These are phyloP conservation scores for Nakaseomyces bracarensis DNA, from an alignment of 1,139 yeast genomes.

Conservation along the genomic window DNA sequence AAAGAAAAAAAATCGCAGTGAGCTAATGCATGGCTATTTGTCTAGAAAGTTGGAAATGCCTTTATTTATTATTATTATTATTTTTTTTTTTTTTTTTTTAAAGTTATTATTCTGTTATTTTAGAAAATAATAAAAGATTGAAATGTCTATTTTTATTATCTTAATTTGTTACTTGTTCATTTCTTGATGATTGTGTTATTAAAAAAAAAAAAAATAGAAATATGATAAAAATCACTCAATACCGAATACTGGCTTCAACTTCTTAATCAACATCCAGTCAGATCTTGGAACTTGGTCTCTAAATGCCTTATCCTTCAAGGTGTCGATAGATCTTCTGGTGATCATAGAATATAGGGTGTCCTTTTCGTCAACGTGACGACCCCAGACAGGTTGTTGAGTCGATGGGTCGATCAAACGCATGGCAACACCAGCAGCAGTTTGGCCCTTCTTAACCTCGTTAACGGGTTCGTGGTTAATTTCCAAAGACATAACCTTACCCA, in stretches of 20 bases:
- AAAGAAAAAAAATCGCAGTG: too few relatives aligned
- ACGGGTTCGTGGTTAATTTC: conserved; percentile 90
- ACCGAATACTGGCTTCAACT: conserved; percentile 76
- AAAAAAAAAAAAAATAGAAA: too few relatives aligned
- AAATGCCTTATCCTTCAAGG: conserved; percentile 97
- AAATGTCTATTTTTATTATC: too few relatives aligned
- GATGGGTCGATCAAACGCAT: conserved; percentile 93
- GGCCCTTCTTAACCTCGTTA: conserved; percentile 81
- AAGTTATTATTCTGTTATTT: too few relatives aligned
- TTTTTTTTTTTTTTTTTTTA: too few relatives aligned
- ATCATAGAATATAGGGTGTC: conserved; percentile 84
- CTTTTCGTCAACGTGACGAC: conserved; percentile 93
- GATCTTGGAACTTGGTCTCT: conserved; percentile 88
- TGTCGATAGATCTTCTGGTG: conserved; percentile 83
- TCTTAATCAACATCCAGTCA: conserved; percentile 88
- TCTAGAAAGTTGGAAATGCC: too few relatives aligned
- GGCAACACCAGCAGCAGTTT: conserved; percentile 96
- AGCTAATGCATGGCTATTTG: too few relatives aligned
- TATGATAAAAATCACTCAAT: too few relatives aligned
- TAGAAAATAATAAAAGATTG: too few relatives aligned
- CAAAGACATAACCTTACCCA: conserved; percentile 81
- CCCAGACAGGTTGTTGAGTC: conserved; percentile 94
- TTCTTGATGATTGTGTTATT: too few relatives aligned
- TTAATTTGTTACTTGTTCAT: too few relatives aligned
- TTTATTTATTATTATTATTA: too few relatives aligned